These are phyloP conservation scores for Candida nitratophila DNA, from an alignment of 805 yeast genomes.

Conservation along the genomic window DNA sequence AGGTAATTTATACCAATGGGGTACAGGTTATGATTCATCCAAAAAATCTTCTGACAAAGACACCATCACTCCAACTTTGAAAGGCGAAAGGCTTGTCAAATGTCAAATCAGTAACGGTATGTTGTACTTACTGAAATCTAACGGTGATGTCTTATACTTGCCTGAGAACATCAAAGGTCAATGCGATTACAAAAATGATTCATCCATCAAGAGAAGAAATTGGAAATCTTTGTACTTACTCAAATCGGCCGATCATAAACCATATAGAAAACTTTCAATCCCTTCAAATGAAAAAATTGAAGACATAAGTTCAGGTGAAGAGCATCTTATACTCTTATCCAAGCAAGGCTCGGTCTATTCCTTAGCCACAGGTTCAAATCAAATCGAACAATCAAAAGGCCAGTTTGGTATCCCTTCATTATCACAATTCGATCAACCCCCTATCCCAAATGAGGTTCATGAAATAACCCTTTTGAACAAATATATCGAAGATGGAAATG, in stretches of 20 bases:
- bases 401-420: conserved; percentile 77
- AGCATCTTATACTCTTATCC: conserved; percentile 63
- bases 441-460: conserved; percentile 38
- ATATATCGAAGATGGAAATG: conserved; percentile 20
- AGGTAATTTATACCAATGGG: conserved; percentile 76
- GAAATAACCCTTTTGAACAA: conserved; percentile 56
- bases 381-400: conserved; percentile 49
- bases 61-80: conserved; percentile 27
- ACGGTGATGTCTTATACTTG: conserved; percentile 38
- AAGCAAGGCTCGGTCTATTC: conserved; percentile 55
- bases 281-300: conserved; percentile 15
- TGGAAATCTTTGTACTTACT: neutral
- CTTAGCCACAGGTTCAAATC: conserved; percentile 45
- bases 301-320: conserved; percentile 48
- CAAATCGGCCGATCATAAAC: neutral
- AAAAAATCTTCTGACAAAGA: conserved; percentile 1
- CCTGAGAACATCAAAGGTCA: conserved; percentile 24
- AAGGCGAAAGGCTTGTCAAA: conserved; percentile 37
- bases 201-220: neutral
- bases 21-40: conserved; percentile 29
- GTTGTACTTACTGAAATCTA: conserved; percentile 39
- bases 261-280: conserved; percentile 3
- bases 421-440: conserved; percentile 57
- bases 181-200: neutral
- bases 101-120: conserved; percentile 48